phyloP scores from a whole-genome alignment of 345 rosid species.

The Syzygium aqueum region DNA sequence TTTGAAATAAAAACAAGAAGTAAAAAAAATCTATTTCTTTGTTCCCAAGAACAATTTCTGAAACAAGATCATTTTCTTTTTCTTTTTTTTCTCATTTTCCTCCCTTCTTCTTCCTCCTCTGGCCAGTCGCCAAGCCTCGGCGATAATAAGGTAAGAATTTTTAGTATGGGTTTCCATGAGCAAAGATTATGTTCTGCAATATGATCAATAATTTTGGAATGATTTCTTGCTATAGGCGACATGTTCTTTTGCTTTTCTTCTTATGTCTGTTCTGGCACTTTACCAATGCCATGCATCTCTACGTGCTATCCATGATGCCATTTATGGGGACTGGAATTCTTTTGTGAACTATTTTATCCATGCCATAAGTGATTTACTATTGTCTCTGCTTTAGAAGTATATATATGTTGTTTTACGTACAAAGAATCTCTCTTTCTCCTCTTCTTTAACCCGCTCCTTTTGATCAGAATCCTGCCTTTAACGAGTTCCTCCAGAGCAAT shows the following conservation, averaged over 20 bases:
- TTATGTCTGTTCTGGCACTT: background rate
- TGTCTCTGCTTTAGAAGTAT: background rate
- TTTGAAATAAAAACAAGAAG: too few species aligned
- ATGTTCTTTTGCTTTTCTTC: background rate
- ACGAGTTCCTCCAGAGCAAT: too few species aligned
- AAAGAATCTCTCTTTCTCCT: background rate
- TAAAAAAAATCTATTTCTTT: too few species aligned
- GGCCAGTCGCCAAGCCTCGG: too few species aligned
- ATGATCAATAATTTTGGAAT: background rate
- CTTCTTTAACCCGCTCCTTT: constrained; percentile 28
- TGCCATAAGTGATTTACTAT: constrained; percentile 17
- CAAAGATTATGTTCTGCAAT: background rate
- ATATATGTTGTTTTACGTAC: background rate
- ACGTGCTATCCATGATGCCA: background rate
- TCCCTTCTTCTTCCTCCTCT: too few species aligned
- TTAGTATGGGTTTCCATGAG: background rate
- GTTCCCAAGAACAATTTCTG: too few species aligned
- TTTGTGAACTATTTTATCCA: constrained; percentile 10
- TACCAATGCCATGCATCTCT: background rate
- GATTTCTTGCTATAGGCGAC: background rate
- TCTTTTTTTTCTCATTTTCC: too few species aligned
- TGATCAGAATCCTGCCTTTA: background rate
- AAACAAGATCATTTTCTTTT: too few species aligned
- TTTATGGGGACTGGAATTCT: background rate
- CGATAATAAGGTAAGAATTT: background rate